Conservation (phyloP, 1,284 basidiomycete genomes). For the Psilocybe mexicana region DNA sequence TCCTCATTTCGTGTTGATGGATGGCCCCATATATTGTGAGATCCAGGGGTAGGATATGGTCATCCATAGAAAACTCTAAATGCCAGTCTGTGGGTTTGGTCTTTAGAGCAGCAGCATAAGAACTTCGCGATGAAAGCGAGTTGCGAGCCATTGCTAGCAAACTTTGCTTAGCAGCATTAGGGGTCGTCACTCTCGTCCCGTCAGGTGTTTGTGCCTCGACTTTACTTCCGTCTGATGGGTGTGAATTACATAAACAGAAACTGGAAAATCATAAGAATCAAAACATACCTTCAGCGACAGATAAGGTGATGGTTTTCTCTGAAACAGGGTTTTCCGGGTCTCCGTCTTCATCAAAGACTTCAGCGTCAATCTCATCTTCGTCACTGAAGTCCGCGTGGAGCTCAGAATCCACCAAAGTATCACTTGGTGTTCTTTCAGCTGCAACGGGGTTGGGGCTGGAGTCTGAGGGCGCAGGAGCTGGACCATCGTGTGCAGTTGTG, state of each 20-base stretch:
- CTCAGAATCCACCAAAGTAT: constrained; percentile 62
- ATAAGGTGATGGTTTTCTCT: constrained; percentile 86
- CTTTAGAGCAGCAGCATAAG: constrained; percentile 94
- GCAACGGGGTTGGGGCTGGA: constrained; percentile 1
- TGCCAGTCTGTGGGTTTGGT: constrained; percentile 95
- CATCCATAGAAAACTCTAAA: constrained; percentile 92
- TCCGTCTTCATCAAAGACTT: constrained; percentile 73
- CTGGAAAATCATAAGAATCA: too few relatives aligned
- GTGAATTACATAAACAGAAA: constrained; percentile 5
- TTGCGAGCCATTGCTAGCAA: constrained; percentile 37
- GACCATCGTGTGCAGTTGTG: constrained; percentile 1
- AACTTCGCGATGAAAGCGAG: constrained; percentile 55
- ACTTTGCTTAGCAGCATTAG: constrained; percentile 51
- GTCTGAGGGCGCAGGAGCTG: constrained; percentile 9
- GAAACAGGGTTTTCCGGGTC: constrained; percentile 66
- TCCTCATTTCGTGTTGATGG: constrained; percentile 82
- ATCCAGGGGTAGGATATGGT: constrained; percentile 78
- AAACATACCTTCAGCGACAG: constrained; percentile 72
- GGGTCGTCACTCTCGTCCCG: constrained; percentile 91
- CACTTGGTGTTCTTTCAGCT: constrained; percentile 39
- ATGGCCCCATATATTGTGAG: constrained; percentile 96
- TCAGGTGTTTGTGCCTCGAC: constrained; percentile 96
- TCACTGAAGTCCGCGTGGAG: constrained; percentile 72
- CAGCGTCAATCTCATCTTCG: constrained; percentile 83
- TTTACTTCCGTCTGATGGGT: constrained; percentile 74